Conservation (phyloP, 2,329 filamentous ascomycete genomes). For the Pestalotiopsis sp. region DNA sequence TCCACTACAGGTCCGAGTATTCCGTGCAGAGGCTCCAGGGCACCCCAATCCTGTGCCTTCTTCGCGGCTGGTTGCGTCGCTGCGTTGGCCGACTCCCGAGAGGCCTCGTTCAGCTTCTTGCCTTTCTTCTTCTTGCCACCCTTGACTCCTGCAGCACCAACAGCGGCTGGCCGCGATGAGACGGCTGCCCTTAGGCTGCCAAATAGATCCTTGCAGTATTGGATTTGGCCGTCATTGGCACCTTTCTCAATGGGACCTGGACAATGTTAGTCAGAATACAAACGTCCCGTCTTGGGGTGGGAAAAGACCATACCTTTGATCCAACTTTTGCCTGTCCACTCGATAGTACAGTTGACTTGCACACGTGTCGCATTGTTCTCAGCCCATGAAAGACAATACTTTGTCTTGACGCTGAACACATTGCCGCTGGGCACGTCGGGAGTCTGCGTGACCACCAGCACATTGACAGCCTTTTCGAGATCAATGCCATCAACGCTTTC, state of each 20-base stretch:
- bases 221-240: conserved; percentile 82
- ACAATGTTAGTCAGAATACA: conserved; percentile 5
- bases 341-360: conserved; percentile 84
- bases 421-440: conserved; percentile 95
- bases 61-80: conserved; percentile 40
- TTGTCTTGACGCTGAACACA: conserved; percentile 88
- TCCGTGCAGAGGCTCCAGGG: conserved; percentile 75
- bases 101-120: conserved; percentile 48
- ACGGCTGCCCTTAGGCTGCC: conserved; percentile 73
- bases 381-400: conserved; percentile 92
- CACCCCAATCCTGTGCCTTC: conserved; percentile 64
- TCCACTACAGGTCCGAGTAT: conserved; percentile 70
- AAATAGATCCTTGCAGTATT: conserved; percentile 80
- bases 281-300: not conserved
- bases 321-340: conserved; percentile 99
- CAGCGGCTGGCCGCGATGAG: conserved; percentile 58
- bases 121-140: conserved; percentile 64
- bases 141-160: conserved; percentile 48
- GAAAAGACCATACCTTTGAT: conserved; percentile 70
- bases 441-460: conserved; percentile 83
- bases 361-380: conserved; percentile 82
- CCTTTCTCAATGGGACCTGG: conserved; percentile 93
- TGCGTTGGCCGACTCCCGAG: conserved; percentile 39
- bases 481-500: conserved; percentile 85
- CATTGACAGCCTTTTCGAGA: conserved; percentile 79